phyloP scores from a whole-genome alignment of 2,329 filamentous ascomycete genomes.

The Colletotrichum kahawae region DNA sequence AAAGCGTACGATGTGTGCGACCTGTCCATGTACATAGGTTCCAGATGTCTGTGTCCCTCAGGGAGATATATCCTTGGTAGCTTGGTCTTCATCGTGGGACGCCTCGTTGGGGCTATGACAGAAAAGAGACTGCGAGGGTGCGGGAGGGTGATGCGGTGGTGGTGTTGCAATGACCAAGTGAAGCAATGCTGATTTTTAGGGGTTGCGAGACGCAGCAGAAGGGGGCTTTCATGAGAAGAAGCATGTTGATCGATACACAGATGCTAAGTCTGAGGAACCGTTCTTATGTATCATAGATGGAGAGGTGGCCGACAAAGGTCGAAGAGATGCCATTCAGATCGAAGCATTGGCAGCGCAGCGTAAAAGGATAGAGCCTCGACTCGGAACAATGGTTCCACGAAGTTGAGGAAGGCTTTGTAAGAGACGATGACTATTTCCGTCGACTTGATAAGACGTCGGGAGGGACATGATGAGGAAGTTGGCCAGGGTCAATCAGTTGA shows the following conservation, averaged over 20 bases:
- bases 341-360: neutral
- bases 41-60: neutral
- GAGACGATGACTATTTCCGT: neutral
- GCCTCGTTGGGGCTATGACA: neutral
- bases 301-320: neutral
- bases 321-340: neutral
- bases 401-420: neutral
- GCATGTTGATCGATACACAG: neutral
- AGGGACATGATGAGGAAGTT: neutral
- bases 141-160: neutral
- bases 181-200: neutral
- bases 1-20: neutral
- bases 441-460: neutral
- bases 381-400: neutral
- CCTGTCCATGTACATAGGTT: neutral
- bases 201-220: neutral
- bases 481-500: neutral
- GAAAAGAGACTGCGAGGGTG: neutral
- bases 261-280: neutral
- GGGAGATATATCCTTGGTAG: neutral
- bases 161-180: neutral
- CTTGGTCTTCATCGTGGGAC: neutral
- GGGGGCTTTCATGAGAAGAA: neutral
- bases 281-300: neutral
- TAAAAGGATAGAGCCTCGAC: neutral